phyloP scores from a whole-genome alignment of 345 rosid genomes.

The Brassica carinata region DNA sequence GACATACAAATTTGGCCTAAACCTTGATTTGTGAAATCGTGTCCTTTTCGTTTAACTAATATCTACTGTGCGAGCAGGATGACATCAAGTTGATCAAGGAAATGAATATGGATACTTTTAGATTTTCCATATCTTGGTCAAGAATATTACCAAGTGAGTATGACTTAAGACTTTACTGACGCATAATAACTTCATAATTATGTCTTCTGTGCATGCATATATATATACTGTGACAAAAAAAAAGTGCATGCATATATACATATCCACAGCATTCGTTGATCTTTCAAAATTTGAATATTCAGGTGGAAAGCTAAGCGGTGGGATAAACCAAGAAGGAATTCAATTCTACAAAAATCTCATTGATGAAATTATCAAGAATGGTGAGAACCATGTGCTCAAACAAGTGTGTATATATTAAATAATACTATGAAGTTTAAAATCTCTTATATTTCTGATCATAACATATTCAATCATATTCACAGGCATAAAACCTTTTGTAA shows the following conservation, averaged over 20 bases:
- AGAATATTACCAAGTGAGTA: constrained; percentile 46
- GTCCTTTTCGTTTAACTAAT: neutral
- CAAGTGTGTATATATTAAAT: neutral
- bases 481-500: constrained; percentile 50
- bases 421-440: neutral
- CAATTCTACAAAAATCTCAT: constrained; percentile 50
- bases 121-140: constrained; percentile 54
- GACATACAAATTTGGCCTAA: neutral
- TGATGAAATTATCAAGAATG: constrained; percentile 45
- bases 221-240: neutral
- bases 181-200: neutral
- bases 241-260: no score
- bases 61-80: constrained; percentile 33
- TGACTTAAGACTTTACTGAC: neutral
- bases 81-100: constrained; percentile 44
- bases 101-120: constrained; percentile 41
- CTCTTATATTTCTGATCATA: neutral
- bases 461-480: neutral
- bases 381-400: constrained; percentile 16
- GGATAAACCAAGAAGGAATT: constrained; percentile 47
- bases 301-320: constrained; percentile 48
- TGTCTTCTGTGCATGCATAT: neutral
- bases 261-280: neutral
- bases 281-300: neutral
- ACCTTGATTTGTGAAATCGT: neutral